Evolutionary conservation across 768 basidiomycete genomes (phyloP).

Genomic region (Boletus pseudopeckii): DNA sequence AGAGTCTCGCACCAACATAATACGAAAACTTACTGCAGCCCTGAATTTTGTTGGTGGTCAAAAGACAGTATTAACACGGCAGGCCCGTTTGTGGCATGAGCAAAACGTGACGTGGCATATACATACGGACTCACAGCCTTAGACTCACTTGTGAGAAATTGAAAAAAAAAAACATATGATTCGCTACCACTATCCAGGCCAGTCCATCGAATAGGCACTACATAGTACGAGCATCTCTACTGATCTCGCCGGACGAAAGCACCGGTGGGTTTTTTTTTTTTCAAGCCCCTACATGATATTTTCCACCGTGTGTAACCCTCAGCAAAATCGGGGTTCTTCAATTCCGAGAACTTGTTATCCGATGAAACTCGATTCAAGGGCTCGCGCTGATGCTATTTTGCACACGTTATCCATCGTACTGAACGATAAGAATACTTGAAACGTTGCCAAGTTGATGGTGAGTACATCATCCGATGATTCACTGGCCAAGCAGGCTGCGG

Average conservation of each 20-base stretch:
- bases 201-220: not conserved
- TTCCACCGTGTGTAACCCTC: not conserved
- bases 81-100: not conserved
- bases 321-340: not conserved
- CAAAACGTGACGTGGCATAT: slow-evolving; percentile 22
- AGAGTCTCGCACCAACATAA: not conserved
- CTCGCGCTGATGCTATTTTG: not conserved
- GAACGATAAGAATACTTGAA: not conserved
- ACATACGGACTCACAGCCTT: not conserved
- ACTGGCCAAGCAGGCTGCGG: not conserved
- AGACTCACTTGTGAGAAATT: not conserved
- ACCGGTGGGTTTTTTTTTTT: not conserved
- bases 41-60: not conserved
- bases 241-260: not conserved
- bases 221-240: not conserved
- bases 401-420: not conserved
- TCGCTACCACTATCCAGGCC: not conserved
- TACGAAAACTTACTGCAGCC: slow-evolving; percentile 14
- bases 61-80: slow-evolving; percentile 5
- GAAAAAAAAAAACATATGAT: not conserved
- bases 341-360: too few relatives aligned
- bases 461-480: not conserved
- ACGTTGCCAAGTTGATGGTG: too few relatives aligned
- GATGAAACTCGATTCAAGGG: too few relatives aligned
- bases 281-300: not conserved